phyloP scores from a whole-genome alignment of 768 basidiomycete species.

The Rhodosporidiobolus odoratus region DNA sequence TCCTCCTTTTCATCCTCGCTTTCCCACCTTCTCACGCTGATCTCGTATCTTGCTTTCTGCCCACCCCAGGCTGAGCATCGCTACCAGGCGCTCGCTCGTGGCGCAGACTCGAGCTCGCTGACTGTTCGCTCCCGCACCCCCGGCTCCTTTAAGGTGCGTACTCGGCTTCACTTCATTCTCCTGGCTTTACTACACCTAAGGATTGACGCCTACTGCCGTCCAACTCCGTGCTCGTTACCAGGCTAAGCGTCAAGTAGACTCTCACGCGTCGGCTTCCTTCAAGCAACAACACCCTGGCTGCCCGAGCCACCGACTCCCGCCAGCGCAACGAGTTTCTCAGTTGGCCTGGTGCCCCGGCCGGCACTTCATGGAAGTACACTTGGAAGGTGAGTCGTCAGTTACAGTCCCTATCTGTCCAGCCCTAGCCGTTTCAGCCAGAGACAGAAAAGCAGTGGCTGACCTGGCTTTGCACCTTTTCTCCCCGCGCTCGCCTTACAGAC shows the following conservation, averaged over 20 bases:
- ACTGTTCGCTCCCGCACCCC: too few species aligned
- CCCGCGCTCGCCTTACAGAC: conserved; percentile 5
- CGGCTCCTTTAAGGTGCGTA: neutral
- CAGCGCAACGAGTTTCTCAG: conserved; percentile 25
- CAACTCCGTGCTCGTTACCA: too few species aligned
- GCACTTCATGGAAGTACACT: conserved; percentile 11
- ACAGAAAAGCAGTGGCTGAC: too few species aligned
- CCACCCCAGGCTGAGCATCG: too few species aligned
- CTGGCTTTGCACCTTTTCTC: neutral
- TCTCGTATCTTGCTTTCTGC: too few species aligned
- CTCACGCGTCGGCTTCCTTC: neutral
- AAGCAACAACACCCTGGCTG: neutral
- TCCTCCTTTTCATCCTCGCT: neutral
- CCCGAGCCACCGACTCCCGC: neutral
- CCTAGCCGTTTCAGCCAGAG: too few species aligned
- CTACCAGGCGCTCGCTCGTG: too few species aligned
- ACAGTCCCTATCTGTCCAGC: too few species aligned
- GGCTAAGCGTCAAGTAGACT: conserved; percentile 15
- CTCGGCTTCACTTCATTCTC: neutral
- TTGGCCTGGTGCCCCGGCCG: conserved; percentile 20
- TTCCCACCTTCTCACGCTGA: too few species aligned
- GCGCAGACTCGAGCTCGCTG: too few species aligned
- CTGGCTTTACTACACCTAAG: neutral
- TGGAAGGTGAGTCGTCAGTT: too few species aligned
- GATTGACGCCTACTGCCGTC: too few species aligned